A percentile compares a stretch with the other conserved stretches of the same genome.
phyloP scores from a whole-genome alignment of 2,329 filamentous ascomycete species.

The Ascochyta fabae region DNA sequence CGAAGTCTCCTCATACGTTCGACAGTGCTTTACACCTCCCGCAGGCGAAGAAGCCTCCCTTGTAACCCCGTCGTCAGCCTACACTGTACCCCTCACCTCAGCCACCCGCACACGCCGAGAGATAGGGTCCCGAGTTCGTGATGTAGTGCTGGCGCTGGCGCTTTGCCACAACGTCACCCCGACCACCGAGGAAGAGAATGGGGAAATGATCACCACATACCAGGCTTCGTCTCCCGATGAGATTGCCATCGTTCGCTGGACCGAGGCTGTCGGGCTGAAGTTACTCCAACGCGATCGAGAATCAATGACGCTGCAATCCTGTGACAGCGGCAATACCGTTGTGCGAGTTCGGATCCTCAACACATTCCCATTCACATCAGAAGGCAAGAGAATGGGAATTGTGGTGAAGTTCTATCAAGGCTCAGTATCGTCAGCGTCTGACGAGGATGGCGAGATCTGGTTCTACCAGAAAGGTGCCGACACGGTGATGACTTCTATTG shows the following conservation, averaged over 20 bases:
- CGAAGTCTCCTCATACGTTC: conserved; percentile 85
- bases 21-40: conserved; percentile 73
- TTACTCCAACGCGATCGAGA: conserved; percentile 86
- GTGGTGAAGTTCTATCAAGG: conserved; percentile 78
- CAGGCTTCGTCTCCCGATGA: conserved; percentile 98
- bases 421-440: conserved; percentile 49
- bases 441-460: conserved; percentile 81
- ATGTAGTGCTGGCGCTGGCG: conserved; percentile 89
- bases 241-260: conserved; percentile 97
- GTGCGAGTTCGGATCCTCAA: conserved; percentile 90
- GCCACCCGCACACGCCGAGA: conserved; percentile 87
- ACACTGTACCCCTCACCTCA: conserved; percentile 64
- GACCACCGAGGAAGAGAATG: conserved; percentile 82
- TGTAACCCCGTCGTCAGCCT: conserved; percentile 77
- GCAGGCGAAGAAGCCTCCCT: conserved; percentile 52
- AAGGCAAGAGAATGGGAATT: conserved; percentile 98
- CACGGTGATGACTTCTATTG: conserved; percentile 96
- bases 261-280: conserved; percentile 86
- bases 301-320: conserved; percentile 80
- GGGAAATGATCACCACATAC: conserved; percentile 79
- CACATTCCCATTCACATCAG: conserved; percentile 96
- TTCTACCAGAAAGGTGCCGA: conserved; percentile 99
- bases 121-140: conserved; percentile 89
- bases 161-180: conserved; percentile 98
- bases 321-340: conserved; percentile 73